These are phyloP conservation scores for Neurospora sp. DNA, from an alignment of 495 filamentous ascomycete species.

Conservation along the genomic window DNA sequence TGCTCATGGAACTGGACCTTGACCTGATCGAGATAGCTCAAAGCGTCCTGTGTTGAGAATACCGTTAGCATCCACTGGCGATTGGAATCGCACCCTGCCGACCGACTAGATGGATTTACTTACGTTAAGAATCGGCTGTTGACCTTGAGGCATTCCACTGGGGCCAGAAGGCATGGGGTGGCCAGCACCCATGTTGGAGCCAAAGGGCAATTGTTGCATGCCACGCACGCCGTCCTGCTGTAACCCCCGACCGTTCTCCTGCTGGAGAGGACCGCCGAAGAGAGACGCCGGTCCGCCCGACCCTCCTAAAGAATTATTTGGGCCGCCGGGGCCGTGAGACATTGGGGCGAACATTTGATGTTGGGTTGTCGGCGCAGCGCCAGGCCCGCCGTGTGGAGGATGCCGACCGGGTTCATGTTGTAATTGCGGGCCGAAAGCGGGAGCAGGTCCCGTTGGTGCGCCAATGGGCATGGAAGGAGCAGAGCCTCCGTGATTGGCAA, in stretches of 20 bases:
- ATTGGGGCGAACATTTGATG: slow-evolving; percentile 53
- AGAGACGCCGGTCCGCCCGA: slow-evolving; percentile 26
- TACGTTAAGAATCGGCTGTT: slow-evolving; percentile 91
- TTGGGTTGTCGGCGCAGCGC: slow-evolving; percentile 42
- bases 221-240: slow-evolving; percentile 28
- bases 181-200: slow-evolving; percentile 17
- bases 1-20: slow-evolving; percentile 97
- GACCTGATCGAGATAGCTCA: slow-evolving; percentile 97
- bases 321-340: slow-evolving; percentile 36
- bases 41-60: slow-evolving; percentile 57
- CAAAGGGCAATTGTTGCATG: slow-evolving; percentile 39
- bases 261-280: slow-evolving; percentile 42
- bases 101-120: slow-evolving; percentile 22
- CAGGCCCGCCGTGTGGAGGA: slow-evolving; percentile 54
- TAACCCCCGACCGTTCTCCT: slow-evolving; percentile 32
- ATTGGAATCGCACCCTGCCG: background rate
- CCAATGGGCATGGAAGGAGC: slow-evolving; percentile 52
- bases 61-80: background rate
- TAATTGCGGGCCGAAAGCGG: slow-evolving; percentile 58
- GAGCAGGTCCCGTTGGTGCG: slow-evolving; percentile 51
- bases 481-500: slow-evolving; percentile 59
- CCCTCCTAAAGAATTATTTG: slow-evolving; percentile 14
- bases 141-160: slow-evolving; percentile 60
- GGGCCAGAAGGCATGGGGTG: slow-evolving; percentile 24
- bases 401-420: slow-evolving; percentile 48